Evolutionary conservation across 2,329 filamentous ascomycete genomes (phyloP).

Genomic region (Colletotrichum acutatum): DNA sequence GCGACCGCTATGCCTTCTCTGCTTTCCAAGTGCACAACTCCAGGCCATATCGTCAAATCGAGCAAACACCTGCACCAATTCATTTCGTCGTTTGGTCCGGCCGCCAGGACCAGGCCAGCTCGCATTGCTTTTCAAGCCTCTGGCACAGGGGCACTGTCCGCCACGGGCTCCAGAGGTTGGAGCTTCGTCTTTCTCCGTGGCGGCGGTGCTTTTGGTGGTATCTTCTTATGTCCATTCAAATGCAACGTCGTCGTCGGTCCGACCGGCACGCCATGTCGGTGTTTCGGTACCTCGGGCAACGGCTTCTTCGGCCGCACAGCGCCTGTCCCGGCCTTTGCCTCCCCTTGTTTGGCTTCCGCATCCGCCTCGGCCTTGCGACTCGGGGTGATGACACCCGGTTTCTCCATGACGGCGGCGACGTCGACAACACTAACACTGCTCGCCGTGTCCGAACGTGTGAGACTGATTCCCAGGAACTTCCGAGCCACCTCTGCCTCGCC

Average conservation of each 20-base stretch:
- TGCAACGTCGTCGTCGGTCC: constrained; percentile 45
- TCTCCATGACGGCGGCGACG: constrained; percentile 83
- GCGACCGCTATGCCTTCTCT: background rate
- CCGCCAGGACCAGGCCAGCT: constrained; percentile 1
- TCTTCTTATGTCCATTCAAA: constrained; percentile 50
- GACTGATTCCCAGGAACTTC: constrained; percentile 76
- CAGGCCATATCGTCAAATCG: background rate
- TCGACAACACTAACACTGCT: constrained; percentile 82
- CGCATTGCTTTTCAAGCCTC: background rate
- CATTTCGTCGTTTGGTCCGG: constrained; percentile 1
- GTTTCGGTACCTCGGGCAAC: constrained; percentile 66
- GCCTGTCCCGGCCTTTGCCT: constrained; percentile 34
- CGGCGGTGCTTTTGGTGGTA: constrained; percentile 58
- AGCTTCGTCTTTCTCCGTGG: constrained; percentile 58
- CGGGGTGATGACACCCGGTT: constrained; percentile 84
- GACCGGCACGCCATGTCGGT: constrained; percentile 63
- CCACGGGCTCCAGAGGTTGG: constrained; percentile 39
- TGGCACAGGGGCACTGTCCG: background rate
- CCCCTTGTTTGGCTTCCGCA: constrained; percentile 40
- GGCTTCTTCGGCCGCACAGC: constrained; percentile 55
- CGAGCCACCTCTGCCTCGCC: constrained; percentile 61
- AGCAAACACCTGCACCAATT: constrained; percentile 11
- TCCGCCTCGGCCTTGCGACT: constrained; percentile 64
- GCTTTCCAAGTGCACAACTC: background rate
- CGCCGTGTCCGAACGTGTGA: constrained; percentile 71